Evolutionary conservation across 768 basidiomycete species (phyloP), one percentile per base, ranked within the genome.

Genomic region (Rhodotorula graminis): DNA sequence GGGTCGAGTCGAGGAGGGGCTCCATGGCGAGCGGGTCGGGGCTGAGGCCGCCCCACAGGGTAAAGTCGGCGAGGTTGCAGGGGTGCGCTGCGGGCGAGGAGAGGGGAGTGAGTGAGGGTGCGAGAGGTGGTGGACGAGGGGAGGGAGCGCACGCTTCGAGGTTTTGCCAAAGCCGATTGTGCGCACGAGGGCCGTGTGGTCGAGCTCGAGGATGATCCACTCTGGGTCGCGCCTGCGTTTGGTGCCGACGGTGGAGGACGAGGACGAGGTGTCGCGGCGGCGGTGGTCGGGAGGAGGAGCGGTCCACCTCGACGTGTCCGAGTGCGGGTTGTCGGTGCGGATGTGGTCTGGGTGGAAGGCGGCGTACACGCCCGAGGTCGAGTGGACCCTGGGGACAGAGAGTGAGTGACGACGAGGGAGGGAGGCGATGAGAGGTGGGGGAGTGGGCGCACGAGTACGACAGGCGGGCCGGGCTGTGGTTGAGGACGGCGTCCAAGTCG

Each of bases 61-160:
- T 68, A 64, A 73, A 76, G 27, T 71, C 66, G 27, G 60, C 31
- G 42, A 77, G 67, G 61, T 76, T 79, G 72, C 78, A 79, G 4
- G 78, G 77, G 56, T 79, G 78, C 11, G 70, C 73, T 75, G 59
- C 31, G 46, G 19, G 53, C 7, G 5, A 7, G 42, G 25, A 5
- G 10, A 12, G n/a, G 3, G 4, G 37, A 9, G 37, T n/a, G 14
- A 29, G 64, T 23, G 8, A 9, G 2, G 21, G 37, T 42, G 25
- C 31, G 37, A 14, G 25, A 21, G 44, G 10, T n/a, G 15, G 10
- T 19, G 10, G 33, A 12, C 37, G 9, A 37, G 37, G 37, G 37
- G 37, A 37, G 5, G 37, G n/a, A 40, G 52, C 67, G 69, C 52
- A 75, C 74, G 53, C 52, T 72, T 76, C 23, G 37, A 33, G 6